Evolutionary conservation across 257 asterid species (phyloP), one percentile per base, ranked within the genome.

Genomic region (Gentiana straminea): DNA sequence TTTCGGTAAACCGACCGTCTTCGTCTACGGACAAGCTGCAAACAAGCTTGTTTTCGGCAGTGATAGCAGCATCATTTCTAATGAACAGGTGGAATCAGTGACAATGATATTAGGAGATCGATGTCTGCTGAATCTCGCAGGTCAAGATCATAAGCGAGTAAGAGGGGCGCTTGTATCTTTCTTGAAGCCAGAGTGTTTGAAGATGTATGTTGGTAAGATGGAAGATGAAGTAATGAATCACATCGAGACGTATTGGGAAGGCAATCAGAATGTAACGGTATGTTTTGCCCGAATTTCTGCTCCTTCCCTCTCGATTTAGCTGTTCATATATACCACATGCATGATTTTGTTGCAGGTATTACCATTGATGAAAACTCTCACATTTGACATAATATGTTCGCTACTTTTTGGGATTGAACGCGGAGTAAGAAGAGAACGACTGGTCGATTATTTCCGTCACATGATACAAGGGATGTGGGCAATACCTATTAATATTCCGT

Each of bases 361-460:
- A 61, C 94, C 96, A 4, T 54, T 81, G 39, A 81, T 81, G 92
- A 84, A 84, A 81, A 78, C 44, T 12, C 77, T 86, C 15, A 74
- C 96, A 49, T 86, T 86, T 86, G 70, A 81, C 84, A 81, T 84
- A 43, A 78, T 84, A 56, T 84, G 94, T 73, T 70, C 89, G 55
- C 80, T 81, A 65, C 77, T 84, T 10, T 80, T 87, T 4, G 89
- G 89, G 13, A 54, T 82, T 4, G 80, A 82, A 54, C 52, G 71
- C 39, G 85, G 89, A 39, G 67, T 67, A 2, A 35, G 64, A 45
- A 77, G 93, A 60, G 87, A 82, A 54, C 61, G 51, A 37, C 41
- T 76, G 8, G 65, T 82, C 13, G 36, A 63, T 3, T 49, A 63
- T 55, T 82, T 80, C 73, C 66, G 78, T 55, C 60, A 71, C 61